Percentiles rank a stretch among this genome's conserved stretches.
These are phyloP conservation scores for Groenewaldozyma auringiensis DNA, from an alignment of 1,139 yeast genomes.

Conservation along the genomic window DNA sequence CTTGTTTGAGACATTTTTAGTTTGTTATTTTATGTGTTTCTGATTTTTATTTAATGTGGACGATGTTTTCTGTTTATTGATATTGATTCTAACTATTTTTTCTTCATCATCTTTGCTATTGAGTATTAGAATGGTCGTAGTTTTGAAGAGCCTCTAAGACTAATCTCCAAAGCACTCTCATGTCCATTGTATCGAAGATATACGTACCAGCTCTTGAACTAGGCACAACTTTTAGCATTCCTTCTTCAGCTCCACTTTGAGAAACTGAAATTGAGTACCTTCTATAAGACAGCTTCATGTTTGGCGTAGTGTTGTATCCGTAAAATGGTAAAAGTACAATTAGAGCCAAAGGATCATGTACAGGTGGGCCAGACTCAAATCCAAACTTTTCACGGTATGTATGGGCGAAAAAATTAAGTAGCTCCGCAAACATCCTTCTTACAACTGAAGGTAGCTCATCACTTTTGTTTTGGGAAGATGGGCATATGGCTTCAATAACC, in stretches of 20 bases:
- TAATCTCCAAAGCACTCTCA: conserved; percentile 10
- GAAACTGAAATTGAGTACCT: conserved; percentile 34
- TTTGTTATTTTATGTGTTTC: neutral
- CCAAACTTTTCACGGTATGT: conserved; percentile 42
- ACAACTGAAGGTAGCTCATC: conserved; percentile 28
- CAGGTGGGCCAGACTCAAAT: conserved; percentile 57
- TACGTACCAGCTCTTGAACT: conserved; percentile 1
- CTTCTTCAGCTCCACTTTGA: conserved; percentile 30
- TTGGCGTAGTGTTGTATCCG: conserved; percentile 25
- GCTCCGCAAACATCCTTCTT: conserved; percentile 49
- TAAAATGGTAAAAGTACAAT: conserved; percentile 48
- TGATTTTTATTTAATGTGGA: neutral
- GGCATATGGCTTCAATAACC: conserved; percentile 29
- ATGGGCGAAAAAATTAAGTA: conserved; percentile 48
- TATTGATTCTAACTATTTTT: neutral
- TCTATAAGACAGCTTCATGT: conserved; percentile 28
- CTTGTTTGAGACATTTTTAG: neutral
- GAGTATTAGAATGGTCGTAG: conserved; percentile 2
- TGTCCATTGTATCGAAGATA: conserved; percentile 4
- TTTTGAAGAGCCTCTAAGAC: conserved; percentile 6
- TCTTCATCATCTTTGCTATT: neutral
- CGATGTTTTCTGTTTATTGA: neutral
- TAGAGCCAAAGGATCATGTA: conserved; percentile 76
- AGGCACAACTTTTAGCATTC: conserved; percentile 24
- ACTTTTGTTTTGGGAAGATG: conserved; percentile 2